Evolutionary conservation across 176 grass and related monocot species (phyloP), one percentile per base, ranked within the genome.

Genomic region (Tuctoria greenei): DNA sequence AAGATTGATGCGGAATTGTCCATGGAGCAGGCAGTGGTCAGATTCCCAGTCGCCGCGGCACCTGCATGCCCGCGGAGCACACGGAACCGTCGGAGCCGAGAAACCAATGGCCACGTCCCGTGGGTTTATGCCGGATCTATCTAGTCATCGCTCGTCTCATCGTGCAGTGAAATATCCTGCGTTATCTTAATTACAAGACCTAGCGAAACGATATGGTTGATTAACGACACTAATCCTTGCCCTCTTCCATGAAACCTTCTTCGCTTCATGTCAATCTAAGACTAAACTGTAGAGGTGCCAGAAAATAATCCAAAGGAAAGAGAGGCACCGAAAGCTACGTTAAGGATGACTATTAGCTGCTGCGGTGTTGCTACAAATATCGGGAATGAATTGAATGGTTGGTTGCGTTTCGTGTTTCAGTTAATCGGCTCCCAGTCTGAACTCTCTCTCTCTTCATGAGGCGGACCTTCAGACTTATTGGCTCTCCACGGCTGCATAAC

Each of bases 81-180:
- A 74, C 25, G 38, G 41, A 82, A 58, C 59, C 26, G 55, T 67
- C n/a, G 58, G 4, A 15, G 62, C 56, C 43, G 42, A 16, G 42
- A 14, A 77, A 52, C 61, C 74, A 77, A 51, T 65, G 23, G 20
- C 17, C 73, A 15, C n/a, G n/a, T n/a, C n/a, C n/a, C n/a, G n/a
- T 36, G 17, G 18, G 18, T 64, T 68, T 68, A 21, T 45, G 51
- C 71, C 72, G 23, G n/a, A n/a, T n/a, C n/a, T 55, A 77, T 83
- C 73, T 77, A 69, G 43, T 83, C 81, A 77, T n/a, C n/a, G n/a
- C n/a, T 69, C 54, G 42, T 41, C 58, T 83, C 64, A 76, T 76
- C 41, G 11, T 38, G 13, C 41, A 40, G 40, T 2, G 43, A 61
- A 51, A 83, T 69, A 83, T 77, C 65, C 55, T 39, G 17, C 64